phyloP scores from a whole-genome alignment of 371 early-diverging fungal genomes.

The Aphelidium insulamus region DNA sequence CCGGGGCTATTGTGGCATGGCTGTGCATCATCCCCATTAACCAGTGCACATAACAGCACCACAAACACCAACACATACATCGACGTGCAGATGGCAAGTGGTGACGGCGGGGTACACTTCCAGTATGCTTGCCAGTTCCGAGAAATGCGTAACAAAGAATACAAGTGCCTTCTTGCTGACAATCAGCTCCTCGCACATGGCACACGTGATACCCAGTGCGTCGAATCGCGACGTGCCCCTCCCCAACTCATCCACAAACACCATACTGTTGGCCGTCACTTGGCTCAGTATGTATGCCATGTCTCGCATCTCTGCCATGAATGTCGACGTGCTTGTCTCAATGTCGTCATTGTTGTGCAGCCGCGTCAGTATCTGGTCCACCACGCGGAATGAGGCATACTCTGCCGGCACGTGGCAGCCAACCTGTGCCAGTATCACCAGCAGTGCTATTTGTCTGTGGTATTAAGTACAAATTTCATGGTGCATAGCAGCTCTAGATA shows the following conservation, averaged over 20 bases:
- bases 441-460: constrained; percentile 66
- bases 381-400: constrained; percentile 52
- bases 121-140: constrained; percentile 23
- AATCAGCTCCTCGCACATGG: constrained; percentile 50
- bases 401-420: constrained; percentile 87
- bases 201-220: constrained; percentile 57
- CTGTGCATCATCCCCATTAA: too few relatives aligned
- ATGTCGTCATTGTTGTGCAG: constrained; percentile 46
- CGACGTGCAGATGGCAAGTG: constrained; percentile 31
- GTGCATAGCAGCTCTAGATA: too few relatives aligned
- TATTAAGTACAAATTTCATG: too few relatives aligned
- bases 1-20: too few relatives aligned
- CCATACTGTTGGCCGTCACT: constrained; percentile 36
- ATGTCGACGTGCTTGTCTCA: constrained; percentile 48
- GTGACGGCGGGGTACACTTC: constrained; percentile 36
- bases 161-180: constrained; percentile 30
- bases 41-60: too few relatives aligned
- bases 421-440: constrained; percentile 84
- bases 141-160: constrained; percentile 49
- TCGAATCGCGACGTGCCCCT: constrained; percentile 39
- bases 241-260: constrained; percentile 92
- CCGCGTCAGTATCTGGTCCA: constrained; percentile 44
- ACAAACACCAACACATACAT: too few relatives aligned
- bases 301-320: constrained; percentile 82
- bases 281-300: constrained; percentile 58